These are phyloP conservation scores for Psilocybe azurescens DNA, from an alignment of 768 basidiomycete genomes.

Conservation along the genomic window DNA sequence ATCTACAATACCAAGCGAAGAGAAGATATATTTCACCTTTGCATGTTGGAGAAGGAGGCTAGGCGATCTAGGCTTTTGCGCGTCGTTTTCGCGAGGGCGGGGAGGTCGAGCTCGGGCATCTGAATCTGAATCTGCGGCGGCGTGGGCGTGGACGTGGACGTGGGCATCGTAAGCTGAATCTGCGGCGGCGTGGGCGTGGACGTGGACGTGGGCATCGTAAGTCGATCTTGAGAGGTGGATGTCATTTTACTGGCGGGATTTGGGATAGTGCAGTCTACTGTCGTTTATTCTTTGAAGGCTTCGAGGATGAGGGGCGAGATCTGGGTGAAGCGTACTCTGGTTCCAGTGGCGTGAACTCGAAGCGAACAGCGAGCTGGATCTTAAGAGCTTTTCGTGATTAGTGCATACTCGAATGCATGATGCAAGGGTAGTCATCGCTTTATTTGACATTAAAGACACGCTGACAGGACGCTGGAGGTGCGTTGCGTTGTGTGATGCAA, in stretches of 20 bases:
- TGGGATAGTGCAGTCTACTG: neutral
- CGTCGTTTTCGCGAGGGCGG: slow-evolving; percentile 33
- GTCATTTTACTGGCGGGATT: neutral
- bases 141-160: neutral
- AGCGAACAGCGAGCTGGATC: too few species aligned
- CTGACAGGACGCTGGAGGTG: neutral
- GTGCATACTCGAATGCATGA: neutral
- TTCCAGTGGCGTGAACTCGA: neutral
- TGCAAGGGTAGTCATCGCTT: neutral
- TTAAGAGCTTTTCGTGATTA: neutral
- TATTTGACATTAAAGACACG: slow-evolving; percentile 6
- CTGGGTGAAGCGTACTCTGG: neutral
- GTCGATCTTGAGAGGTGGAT: slow-evolving; percentile 1
- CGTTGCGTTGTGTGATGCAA: neutral
- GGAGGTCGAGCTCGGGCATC: slow-evolving; percentile 30
- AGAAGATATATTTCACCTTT: slow-evolving; percentile 28
- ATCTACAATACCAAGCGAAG: neutral
- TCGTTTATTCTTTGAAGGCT: too few species aligned
- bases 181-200: neutral
- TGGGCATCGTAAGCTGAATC: slow-evolving; percentile 14
- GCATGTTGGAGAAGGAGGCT: slow-evolving; percentile 38
- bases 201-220: neutral
- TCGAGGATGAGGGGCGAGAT: too few species aligned
- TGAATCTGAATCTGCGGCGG: neutral
- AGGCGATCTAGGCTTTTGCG: slow-evolving; percentile 44